Percentiles rank a stretch among this genome's conserved stretches.
Evolutionary conservation across 768 basidiomycete genomes (phyloP).

Genomic region (Ramaria rubella): DNA sequence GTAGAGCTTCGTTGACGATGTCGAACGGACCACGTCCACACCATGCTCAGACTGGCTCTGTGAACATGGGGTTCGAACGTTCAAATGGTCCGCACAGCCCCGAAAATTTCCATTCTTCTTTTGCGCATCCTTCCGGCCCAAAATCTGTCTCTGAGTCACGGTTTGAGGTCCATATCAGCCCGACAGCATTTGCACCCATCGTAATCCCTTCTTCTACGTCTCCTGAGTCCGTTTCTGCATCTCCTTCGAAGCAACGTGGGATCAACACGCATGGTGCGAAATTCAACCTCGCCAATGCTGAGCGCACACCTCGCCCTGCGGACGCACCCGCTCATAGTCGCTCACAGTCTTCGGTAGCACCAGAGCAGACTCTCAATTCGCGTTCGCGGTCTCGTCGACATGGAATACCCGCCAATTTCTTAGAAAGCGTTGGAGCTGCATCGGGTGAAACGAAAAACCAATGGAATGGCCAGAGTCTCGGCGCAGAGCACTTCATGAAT

Average conservation of each 20-base stretch:
- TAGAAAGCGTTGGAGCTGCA: not conserved
- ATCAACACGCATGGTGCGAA: not conserved
- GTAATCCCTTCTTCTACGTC: not conserved
- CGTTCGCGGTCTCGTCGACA: not conserved
- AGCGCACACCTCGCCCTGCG: not conserved
- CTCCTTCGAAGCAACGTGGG: not conserved
- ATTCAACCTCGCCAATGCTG: not conserved
- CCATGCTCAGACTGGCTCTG: not conserved
- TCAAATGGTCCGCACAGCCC: not conserved
- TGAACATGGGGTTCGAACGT: not conserved
- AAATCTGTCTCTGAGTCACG: not conserved
- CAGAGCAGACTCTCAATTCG: not conserved
- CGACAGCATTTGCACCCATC: not conserved
- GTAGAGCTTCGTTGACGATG: not conserved
- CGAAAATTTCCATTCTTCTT: not conserved
- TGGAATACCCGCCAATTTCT: not conserved
- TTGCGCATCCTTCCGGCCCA: not conserved
- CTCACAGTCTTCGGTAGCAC: not conserved
- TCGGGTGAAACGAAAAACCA: not conserved
- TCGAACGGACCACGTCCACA: not conserved
- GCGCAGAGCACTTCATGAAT: not conserved
- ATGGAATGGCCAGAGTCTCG: not conserved
- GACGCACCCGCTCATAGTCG: not conserved
- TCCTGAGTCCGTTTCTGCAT: not conserved
- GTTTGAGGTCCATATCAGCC: not conserved